phyloP scores from a whole-genome alignment of 2,329 filamentous ascomycete genomes.

The Eutypa lata region DNA sequence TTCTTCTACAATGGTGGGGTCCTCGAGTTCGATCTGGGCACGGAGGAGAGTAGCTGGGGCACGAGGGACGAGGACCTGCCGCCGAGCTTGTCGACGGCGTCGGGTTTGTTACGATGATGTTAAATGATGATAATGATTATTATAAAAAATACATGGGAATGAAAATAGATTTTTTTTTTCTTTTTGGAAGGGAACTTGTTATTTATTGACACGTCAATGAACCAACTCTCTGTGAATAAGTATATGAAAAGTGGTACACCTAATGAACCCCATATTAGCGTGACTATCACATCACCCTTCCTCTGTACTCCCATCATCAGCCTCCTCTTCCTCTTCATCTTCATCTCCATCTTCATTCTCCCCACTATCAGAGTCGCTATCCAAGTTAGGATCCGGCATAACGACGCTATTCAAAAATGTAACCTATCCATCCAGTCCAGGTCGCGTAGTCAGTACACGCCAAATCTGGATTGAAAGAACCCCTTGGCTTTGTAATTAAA shows the following conservation, averaged over 20 bases:
- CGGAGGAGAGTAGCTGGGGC: constrained; percentile 56
- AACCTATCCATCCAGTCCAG: constrained; percentile 43
- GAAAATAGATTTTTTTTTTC: no score
- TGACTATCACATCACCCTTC: neutral
- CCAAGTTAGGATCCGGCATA: constrained; percentile 62
- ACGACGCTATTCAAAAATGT: constrained; percentile 70
- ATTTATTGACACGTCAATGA: no score
- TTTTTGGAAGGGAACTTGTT: no score
- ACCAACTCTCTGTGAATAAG: no score
- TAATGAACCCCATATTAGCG: no score
- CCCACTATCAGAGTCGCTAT: constrained; percentile 38
- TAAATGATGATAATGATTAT: neutral
- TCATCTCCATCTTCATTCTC: constrained; percentile 30
- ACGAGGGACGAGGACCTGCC: constrained; percentile 55
- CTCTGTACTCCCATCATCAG: constrained; percentile 2
- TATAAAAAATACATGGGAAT: neutral
- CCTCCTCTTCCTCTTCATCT: constrained; percentile 11
- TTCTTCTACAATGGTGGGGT: constrained; percentile 60
- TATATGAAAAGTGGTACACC: no score
- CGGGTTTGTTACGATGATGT: constrained; percentile 8
- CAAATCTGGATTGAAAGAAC: neutral
- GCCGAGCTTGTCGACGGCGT: constrained; percentile 45
- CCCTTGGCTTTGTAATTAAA: neutral
- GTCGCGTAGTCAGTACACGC: neutral
- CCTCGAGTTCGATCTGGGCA: constrained; percentile 56